These are phyloP conservation scores for Fusarium devonianum DNA, from an alignment of 2,329 filamentous ascomycete species.

Conservation along the genomic window DNA sequence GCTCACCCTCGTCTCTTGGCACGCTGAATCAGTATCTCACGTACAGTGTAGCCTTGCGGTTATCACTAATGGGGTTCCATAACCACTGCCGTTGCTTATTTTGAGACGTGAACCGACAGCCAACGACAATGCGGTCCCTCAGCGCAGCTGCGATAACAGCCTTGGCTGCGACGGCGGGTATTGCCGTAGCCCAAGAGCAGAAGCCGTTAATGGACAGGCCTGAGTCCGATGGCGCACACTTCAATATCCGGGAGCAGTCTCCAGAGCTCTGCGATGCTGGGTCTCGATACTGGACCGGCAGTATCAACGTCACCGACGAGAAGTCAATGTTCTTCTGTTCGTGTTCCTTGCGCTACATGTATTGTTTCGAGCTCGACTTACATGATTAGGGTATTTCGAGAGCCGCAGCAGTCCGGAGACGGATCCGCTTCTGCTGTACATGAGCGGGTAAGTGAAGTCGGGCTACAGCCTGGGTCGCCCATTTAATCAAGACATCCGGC, in stretches of 20 bases:
- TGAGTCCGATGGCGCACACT: not conserved
- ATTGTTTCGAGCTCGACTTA: not conserved
- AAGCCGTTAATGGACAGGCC: not conserved
- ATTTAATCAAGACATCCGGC: no score
- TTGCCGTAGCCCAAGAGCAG: not conserved
- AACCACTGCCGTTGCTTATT: no score
- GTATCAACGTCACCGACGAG: conserved; percentile 16
- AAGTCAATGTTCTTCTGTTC: conserved; percentile 32
- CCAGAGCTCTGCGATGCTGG: conserved; percentile 21
- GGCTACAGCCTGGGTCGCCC: no score
- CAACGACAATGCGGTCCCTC: conserved; percentile 4
- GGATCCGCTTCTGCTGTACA: conserved; percentile 28
- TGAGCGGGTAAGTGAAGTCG: conserved; percentile 25
- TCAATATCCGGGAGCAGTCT: conserved; percentile 15
- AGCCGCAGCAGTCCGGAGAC: conserved; percentile 20
- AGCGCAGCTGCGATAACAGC: not conserved
- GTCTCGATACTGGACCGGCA: conserved; percentile 21
- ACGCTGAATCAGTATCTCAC: no score
- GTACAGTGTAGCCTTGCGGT: no score
- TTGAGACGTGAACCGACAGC: no score
- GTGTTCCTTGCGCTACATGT: not conserved
- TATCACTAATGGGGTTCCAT: no score
- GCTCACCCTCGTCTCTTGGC: no score
- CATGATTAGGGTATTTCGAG: conserved; percentile 18
- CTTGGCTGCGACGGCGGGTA: not conserved